Conservation (phyloP, 148 eudicot genomes). For the Euryodendron excelsum region DNA sequence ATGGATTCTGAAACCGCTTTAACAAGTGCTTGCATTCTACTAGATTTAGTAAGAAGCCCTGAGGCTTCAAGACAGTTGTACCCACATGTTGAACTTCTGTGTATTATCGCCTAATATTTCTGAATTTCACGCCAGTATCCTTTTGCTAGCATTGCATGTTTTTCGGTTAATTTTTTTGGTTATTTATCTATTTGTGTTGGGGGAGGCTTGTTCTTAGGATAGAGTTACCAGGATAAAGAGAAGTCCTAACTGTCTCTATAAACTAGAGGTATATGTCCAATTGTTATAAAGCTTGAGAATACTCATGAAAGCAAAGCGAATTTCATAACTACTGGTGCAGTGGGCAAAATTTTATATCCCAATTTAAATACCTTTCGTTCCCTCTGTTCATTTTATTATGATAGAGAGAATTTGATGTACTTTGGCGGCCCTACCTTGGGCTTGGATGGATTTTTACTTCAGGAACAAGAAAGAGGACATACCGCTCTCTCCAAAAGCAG, state of each 20-base stretch:
- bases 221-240: not conserved
- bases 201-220: too few relatives aligned
- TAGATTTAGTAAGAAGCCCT: not conserved
- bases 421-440: not conserved
- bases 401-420: not conserved
- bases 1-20: not conserved
- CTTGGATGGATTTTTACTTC: not conserved
- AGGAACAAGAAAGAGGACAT: not conserved
- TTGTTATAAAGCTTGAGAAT: too few relatives aligned
- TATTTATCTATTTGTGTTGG: too few relatives aligned
- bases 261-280: too few relatives aligned
- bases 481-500: not conserved
- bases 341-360: not conserved
- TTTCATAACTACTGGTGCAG: not conserved
- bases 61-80: not conserved
- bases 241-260: not conserved
- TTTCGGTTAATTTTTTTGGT: too few relatives aligned
- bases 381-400: not conserved
- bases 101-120: not conserved
- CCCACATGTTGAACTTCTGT: not conserved
- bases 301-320: not conserved
- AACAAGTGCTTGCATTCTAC: not conserved
- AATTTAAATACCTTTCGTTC: not conserved
- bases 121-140: not conserved
- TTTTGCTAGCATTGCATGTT: not conserved